Percentiles rank a stretch among this genome's conserved stretches.
phyloP scores from a whole-genome alignment of 208 protist genomes.

The Trypanosoma rangeli region DNA sequence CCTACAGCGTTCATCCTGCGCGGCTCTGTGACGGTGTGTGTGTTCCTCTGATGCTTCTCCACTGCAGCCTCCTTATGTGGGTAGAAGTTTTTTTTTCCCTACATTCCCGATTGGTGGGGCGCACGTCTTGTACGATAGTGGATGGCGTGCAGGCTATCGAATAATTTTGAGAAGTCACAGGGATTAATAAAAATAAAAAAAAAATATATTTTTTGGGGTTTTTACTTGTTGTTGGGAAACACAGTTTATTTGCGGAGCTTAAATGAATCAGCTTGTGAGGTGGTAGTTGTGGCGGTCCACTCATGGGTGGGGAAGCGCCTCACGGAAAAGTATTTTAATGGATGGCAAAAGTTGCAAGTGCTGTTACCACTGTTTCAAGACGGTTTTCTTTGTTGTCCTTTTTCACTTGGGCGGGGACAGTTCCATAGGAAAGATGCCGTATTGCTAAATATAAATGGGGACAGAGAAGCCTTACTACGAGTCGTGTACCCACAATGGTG shows the following conservation, averaged over 20 bases:
- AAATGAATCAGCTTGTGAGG: neutral
- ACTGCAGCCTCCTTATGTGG: no score
- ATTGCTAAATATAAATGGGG: neutral
- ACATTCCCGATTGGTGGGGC: no score
- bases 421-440: neutral
- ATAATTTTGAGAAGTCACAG: no score
- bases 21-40: no score
- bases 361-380: neutral
- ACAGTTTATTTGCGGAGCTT: neutral
- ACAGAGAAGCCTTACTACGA: conserved; percentile 23
- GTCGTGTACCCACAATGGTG: conserved; percentile 24
- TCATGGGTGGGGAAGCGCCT: neutral
- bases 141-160: no score
- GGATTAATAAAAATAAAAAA: no score
- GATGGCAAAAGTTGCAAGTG: neutral
- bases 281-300: no score
- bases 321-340: neutral
- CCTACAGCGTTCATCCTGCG: no score
- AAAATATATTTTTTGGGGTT: neutral
- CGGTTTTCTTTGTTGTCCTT: neutral
- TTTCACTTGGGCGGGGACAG: neutral
- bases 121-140: no score
- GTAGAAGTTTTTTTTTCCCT: no score
- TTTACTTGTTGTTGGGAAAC: neutral
- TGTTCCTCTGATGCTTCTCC: no score